These are phyloP conservation scores for Trichosanthes truncata DNA, from an alignment of 306 rosid species.

Conservation along the genomic window DNA sequence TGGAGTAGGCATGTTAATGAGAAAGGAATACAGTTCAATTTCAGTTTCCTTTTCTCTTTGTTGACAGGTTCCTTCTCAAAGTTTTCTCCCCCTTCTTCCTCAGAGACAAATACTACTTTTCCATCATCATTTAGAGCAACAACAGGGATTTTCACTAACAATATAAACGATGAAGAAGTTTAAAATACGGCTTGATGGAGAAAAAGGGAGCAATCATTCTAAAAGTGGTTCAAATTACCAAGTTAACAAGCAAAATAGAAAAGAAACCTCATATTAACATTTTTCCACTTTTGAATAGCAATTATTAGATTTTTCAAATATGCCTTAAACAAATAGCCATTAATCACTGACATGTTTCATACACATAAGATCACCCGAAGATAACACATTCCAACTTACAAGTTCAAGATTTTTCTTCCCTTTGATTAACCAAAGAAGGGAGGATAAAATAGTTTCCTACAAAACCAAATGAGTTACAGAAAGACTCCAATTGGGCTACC, in stretches of 20 bases:
- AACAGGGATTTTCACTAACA: constrained; percentile 70
- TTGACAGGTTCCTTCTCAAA: constrained; percentile 42
- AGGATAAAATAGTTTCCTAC: background rate
- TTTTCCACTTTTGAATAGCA: background rate
- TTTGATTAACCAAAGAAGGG: background rate
- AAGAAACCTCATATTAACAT: background rate
- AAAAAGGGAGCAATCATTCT: background rate
- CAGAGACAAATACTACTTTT: constrained; percentile 47
- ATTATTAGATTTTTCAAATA: background rate
- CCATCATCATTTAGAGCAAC: constrained; percentile 74
- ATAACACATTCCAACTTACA: background rate
- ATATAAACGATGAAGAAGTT: background rate
- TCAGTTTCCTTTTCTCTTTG: constrained; percentile 67
- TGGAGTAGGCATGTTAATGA: constrained; percentile 76
- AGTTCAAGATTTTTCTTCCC: background rate
- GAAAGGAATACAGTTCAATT: constrained; percentile 49
- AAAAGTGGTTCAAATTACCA: constrained; percentile 3
- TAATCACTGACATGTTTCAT: background rate
- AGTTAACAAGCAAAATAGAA: background rate
- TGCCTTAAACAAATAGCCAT: background rate
- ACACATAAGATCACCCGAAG: background rate
- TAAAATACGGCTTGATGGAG: background rate
- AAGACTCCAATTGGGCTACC: background rate
- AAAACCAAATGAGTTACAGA: background rate
- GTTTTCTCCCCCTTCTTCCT: constrained; percentile 44